Percentiles rank a stretch among this genome's conserved stretches.
phyloP scores from a whole-genome alignment of 2,329 filamentous ascomycete species.

The Sarocladiaceae sp. region DNA sequence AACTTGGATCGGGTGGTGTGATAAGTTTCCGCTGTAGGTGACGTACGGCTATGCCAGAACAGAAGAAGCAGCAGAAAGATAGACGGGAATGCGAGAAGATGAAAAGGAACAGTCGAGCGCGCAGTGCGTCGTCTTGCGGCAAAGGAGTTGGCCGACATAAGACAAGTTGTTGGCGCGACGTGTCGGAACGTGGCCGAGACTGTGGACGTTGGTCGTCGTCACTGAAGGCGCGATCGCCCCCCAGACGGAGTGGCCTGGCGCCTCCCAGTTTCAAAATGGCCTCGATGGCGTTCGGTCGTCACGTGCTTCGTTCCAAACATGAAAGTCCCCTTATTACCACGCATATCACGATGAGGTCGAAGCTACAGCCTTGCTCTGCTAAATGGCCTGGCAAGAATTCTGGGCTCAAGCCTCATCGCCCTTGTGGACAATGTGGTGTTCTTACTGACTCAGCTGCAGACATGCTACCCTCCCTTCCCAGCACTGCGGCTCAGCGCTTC shows the following conservation, averaged over 20 bases:
- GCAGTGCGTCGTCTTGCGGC: slow-evolving; percentile 14
- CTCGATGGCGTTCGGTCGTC: no score
- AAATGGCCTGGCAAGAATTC: neutral
- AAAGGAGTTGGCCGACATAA: slow-evolving; percentile 14
- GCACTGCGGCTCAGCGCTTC: neutral
- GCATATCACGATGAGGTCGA: neutral
- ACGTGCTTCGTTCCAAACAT: neutral
- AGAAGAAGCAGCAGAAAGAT: slow-evolving; percentile 14
- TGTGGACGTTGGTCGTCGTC: no score
- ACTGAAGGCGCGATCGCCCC: no score
- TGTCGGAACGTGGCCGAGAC: neutral
- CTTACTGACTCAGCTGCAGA: neutral
- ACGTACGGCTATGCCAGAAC: slow-evolving; percentile 3
- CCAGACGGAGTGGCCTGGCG: no score
- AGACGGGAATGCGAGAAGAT: neutral
- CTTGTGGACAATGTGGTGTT: neutral
- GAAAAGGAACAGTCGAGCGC: slow-evolving; percentile 13
- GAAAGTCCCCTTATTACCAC: neutral
- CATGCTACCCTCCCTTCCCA: neutral
- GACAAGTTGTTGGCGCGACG: neutral
- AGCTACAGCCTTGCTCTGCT: neutral
- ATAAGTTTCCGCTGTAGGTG: neutral
- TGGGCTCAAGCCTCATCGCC: neutral
- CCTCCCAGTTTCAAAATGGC: no score
- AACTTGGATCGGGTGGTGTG: neutral